Base-by-base conservation (phyloP, 192 early-diverging fungal species). In the Coemansia nantahalensis region DNA sequence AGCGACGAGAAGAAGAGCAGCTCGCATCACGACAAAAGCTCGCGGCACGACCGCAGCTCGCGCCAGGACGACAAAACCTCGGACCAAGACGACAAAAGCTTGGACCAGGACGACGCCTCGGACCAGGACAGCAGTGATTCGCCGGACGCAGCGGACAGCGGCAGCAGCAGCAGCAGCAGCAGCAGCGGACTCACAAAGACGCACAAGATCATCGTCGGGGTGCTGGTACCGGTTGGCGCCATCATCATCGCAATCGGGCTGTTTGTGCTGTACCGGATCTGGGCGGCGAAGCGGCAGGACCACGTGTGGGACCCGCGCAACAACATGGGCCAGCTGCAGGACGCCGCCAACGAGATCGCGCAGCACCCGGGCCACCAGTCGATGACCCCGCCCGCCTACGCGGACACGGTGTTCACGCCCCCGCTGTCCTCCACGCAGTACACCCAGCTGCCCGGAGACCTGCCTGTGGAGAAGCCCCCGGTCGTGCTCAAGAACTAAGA, bases 271-370 rank as follows among this genome's bases (percentile, higher is more conserved):
- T 15, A 38, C 16, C 24, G 37, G 13, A 51, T 51, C 16, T 51
- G 49, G 49, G 26, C n/a, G 11, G 0, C 30, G 15, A 51, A 32
- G 39, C 36, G 28, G 2, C 49, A 51, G 28, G 49, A 51, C 24
- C 38, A 32, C 26, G 49, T 15, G 11, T 51, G 49, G 49, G 28
- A 51, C 28, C 49, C 39, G 3, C 34, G 13, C 17, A 14, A 16
- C 10, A 34, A 51, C 2, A 15, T 1, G 22, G 23, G 2, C 7
- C 14, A 35, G 10, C 49, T 47, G 13, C 30, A 32, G 19, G 11
- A 26, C 7, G 36, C 48, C 15, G 36, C 37, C 17, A 15, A 16
- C 2, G 34, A 49, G 26, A 24, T 37, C 15, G 22, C n/a, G 36
- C 2, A 2, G 36, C 15, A 4, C 14, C n/a, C 5, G 34, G n/a